phyloP scores from a whole-genome alignment of 73 alveolate species.

The Tetrahymena thermophila region DNA sequence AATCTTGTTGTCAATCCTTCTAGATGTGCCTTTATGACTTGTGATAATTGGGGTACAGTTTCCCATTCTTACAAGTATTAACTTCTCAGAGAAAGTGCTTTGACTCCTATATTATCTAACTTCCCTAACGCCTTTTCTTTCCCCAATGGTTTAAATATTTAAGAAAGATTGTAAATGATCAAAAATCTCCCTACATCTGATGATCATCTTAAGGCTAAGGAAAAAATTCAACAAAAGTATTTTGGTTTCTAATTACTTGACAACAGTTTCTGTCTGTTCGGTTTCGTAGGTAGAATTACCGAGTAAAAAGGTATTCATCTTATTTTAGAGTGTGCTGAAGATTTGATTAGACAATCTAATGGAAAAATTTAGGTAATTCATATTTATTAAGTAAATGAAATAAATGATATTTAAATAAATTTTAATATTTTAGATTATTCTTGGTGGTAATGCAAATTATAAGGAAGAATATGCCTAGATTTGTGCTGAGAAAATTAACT shows the following conservation, averaged over 20 bases:
- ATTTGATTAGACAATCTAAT: slow-evolving; percentile 58
- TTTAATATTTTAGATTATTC: slow-evolving; percentile 38
- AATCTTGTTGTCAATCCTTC: slow-evolving; percentile 90
- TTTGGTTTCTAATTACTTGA: slow-evolving; percentile 75
- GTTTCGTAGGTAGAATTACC: slow-evolving; percentile 96
- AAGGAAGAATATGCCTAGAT: slow-evolving; percentile 87
- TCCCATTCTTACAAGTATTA: slow-evolving; percentile 90
- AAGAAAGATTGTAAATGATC: slow-evolving; percentile 71
- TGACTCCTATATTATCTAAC: slow-evolving; percentile 59
- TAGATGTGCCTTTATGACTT: slow-evolving; percentile 87
- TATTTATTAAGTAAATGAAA: not conserved
- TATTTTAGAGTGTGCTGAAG: slow-evolving; percentile 91
- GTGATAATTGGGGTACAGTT: slow-evolving; percentile 99
- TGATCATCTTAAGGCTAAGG: slow-evolving; percentile 85
- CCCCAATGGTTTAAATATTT: slow-evolving; percentile 94
- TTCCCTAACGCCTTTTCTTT: slow-evolving; percentile 85
- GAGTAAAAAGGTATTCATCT: slow-evolving; percentile 96
- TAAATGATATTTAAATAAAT: not conserved
- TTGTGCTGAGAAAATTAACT: slow-evolving; percentile 75
- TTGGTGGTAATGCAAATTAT: slow-evolving; percentile 92
- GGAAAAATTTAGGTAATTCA: slow-evolving; percentile 55
- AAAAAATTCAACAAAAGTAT: slow-evolving; percentile 78
- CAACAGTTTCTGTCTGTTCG: slow-evolving; percentile 71
- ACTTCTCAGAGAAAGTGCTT: slow-evolving; percentile 76
- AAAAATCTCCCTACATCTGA: slow-evolving; percentile 60